Conservation (phyloP, 805 yeast genomes). For the Wickerhamomyces ciferrii region DNA sequence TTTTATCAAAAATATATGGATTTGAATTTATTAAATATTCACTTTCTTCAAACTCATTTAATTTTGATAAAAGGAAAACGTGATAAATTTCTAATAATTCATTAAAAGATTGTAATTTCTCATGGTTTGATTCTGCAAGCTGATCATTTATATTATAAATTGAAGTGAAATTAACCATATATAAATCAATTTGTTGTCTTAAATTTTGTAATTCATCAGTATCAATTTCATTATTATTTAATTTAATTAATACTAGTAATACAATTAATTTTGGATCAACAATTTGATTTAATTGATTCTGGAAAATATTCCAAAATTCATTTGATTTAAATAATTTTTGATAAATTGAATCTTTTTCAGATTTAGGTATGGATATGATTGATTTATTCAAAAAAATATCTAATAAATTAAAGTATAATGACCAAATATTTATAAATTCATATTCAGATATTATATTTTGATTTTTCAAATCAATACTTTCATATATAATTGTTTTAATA, state of each 20-base stretch:
- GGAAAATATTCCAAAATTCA: slow-evolving; percentile 11
- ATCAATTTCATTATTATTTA: slow-evolving; percentile 13
- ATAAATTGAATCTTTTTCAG: slow-evolving; percentile 3
- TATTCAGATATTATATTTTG: slow-evolving; percentile 8
- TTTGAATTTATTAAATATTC: slow-evolving; percentile 15
- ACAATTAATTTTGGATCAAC: slow-evolving; percentile 17
- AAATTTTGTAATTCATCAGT: slow-evolving; percentile 11
- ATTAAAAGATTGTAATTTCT: slow-evolving; percentile 5
- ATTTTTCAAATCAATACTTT: slow-evolving; percentile 6
- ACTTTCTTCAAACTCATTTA: slow-evolving; percentile 15
- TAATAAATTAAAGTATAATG: slow-evolving; percentile 20
- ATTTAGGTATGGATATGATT: not conserved
- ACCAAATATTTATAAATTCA: slow-evolving; percentile 17
- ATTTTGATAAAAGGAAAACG: slow-evolving; percentile 13
- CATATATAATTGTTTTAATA: slow-evolving; percentile 3
- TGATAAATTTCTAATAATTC: slow-evolving; percentile 20
- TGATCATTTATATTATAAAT: not conserved
- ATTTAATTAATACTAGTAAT: slow-evolving; percentile 16
- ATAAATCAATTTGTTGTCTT: slow-evolving; percentile 16
- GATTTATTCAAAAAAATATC: slow-evolving; percentile 18
- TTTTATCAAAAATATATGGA: slow-evolving; percentile 10
- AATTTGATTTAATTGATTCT: slow-evolving; percentile 2
- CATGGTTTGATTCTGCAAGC: too few species aligned
- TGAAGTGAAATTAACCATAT: slow-evolving; percentile 10
- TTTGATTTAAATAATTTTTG: slow-evolving; percentile 4